Evolutionary conservation across 2,329 filamentous ascomycete species (phyloP), one percentile per base, ranked within the genome.

Genomic region (Zymoseptoria brevis): DNA sequence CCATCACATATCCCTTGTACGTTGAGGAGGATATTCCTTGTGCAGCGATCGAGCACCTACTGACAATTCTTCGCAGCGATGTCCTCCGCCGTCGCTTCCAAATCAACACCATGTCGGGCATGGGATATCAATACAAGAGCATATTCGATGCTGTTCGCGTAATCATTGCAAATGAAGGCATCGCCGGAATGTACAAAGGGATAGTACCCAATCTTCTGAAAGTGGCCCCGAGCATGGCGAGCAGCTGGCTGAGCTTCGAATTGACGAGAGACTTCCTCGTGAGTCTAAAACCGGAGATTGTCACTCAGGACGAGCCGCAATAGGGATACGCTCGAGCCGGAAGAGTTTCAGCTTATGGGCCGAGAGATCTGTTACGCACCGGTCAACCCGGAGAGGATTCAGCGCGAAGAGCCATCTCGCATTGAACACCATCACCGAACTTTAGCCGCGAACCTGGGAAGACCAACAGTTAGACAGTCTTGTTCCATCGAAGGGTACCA

Each of bases 41-140:
- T 9, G 51, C 19, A 16, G 11, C 53, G 54, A 50, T 55, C 22
- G 54, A 8, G 13, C 7, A 13, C 41, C 50, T 9, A 60, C n/a
- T 52, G 2, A 19, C 29, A 48, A 6, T 5, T 45, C 19, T n/a
- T 30, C 3, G 19, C 57, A 94, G 90, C 72, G 92, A 96, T 72
- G 93, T 99, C 2, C 81, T 99, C 57, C 89, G 94, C 30, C 86
- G 94, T 61, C 85, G 94, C 55, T 99, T 99, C 74, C 94, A 99
- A 73, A 94, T 99, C 77, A 99, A 99, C 76, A 96, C 94, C 57
- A 99, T 99, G 94, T 90, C 89, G 53, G 94, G 94, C 55, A 93
- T 99, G 86, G 94, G 94, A 55, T 97, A 96, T 76, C 85, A 93
- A 73, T 99, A 99, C 78, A 91, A 89, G 69, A 88, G 87, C 6